A percentile compares a stretch with the other conserved stretches of the same genome.
phyloP scores from a whole-genome alignment of 176 grass and related monocot genomes.

The Areca catechu region DNA sequence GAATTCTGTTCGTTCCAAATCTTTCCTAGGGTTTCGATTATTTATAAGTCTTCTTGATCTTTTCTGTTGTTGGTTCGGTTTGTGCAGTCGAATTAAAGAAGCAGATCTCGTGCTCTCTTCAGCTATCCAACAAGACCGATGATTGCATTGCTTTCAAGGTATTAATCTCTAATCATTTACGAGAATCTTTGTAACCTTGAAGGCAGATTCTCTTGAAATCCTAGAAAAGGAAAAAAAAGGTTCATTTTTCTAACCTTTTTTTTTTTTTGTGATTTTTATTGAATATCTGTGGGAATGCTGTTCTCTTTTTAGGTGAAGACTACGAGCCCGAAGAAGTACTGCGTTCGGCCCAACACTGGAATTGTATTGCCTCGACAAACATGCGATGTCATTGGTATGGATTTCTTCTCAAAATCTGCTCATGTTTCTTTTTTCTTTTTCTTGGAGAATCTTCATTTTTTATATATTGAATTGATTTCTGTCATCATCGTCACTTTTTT shows the following conservation, averaged over 20 bases:
- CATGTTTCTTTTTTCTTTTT: background rate
- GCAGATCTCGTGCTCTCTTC: conserved; percentile 75
- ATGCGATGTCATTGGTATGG: conserved; percentile 65
- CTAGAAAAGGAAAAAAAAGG: background rate
- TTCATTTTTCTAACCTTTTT: background rate
- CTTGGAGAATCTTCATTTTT: background rate
- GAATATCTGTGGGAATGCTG: background rate
- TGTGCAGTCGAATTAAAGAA: conserved; percentile 71
- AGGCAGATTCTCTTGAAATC: background rate
- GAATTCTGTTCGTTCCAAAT: no score
- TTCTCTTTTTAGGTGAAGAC: conserved; percentile 61
- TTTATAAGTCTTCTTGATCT: conserved; percentile 4
- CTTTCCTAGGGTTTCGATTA: conserved; percentile 16
- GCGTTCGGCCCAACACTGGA: conserved; percentile 56
- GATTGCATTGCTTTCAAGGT: conserved; percentile 77
- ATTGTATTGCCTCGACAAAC: conserved; percentile 53
- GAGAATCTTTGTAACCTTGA: background rate
- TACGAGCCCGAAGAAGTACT: conserved; percentile 75
- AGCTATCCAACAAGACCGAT: conserved; percentile 60
- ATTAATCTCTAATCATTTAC: background rate
- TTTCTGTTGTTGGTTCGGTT: background rate
- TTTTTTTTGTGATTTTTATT: conserved; percentile 1
- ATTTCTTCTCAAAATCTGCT: background rate
- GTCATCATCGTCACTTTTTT: background rate
- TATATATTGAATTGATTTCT: no score